Evolutionary conservation across 23 red algal species (phyloP), one percentile per base, ranked within the genome.

Genomic region (Gracilaria gracilis): DNA sequence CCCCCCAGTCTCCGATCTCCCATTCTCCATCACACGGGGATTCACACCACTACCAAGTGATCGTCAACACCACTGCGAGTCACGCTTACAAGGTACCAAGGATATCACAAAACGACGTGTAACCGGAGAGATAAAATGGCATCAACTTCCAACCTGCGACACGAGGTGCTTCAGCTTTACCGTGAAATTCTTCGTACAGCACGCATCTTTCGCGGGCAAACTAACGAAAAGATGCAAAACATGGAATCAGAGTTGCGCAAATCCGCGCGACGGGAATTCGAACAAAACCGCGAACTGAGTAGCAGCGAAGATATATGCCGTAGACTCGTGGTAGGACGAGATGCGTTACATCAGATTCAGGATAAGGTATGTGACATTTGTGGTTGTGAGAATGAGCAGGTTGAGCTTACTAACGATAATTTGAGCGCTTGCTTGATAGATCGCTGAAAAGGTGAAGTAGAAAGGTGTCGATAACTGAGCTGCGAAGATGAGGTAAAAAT

Each of bases 311-410:
- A 72, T 25, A 86, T 86, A 1, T 72, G 36, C 62, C 58, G 82
- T 17, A 50, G 28, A 55, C 36, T 86, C 32, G 82, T 86, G 31
- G 50, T 74, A 15, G 82, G 62, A 27, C 37, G 82, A 74, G 82
- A 69, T 49, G 82, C 82, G 19, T 49, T 86, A 14, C 62, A 86
- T 86, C 62, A 86, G 32, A 72, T 86, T 55, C 82, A 86, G 44
- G 62, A 74, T 16, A 86, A 86, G 82, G 82, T 86, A 86, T 0
- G 82, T 84, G 32, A 38, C 54, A 65, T 58, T n/a, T 29, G 9
- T 28, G 23, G 9, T 23, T 34, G 8, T 23, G 20, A 73, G 7
- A 7, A 73, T 39, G 28, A 40, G 67, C 38, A 35, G 20, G 40
- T 50, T 77, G 42, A 77, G 35, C 4, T 46, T 50, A n/a, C 72